These are phyloP conservation scores for Phytopythium delawarense DNA, from an alignment of 352 stramenopile genomes.

Conservation along the genomic window DNA sequence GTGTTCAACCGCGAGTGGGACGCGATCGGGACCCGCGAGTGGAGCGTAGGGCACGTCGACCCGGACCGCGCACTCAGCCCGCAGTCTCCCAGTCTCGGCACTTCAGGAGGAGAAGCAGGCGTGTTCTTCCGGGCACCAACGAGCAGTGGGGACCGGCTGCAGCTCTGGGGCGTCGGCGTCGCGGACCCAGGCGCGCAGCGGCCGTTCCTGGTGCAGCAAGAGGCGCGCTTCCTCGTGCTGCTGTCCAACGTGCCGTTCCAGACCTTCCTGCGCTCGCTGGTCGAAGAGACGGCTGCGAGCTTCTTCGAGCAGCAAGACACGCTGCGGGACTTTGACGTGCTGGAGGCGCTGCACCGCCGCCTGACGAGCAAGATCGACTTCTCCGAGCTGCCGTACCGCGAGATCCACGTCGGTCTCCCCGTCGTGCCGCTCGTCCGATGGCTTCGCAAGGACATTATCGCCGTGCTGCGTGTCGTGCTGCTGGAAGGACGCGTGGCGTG, in stretches of 20 bases:
- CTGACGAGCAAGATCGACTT: conserved; percentile 24
- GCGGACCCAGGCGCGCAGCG: conserved; percentile 29
- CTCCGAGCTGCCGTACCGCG: conserved; percentile 33
- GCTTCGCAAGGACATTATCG: conserved; percentile 53
- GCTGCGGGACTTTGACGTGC: conserved; percentile 13
- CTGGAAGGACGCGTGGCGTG: conserved; percentile 77
- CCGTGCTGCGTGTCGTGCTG: conserved; percentile 61
- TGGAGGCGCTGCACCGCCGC: conserved; percentile 28
- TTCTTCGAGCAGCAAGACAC: conserved; percentile 31
- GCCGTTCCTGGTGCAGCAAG: conserved; percentile 38
- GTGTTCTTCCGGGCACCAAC: conserved; percentile 51
- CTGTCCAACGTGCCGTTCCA: conserved; percentile 44
- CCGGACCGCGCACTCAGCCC: neutral
- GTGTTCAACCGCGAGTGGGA: conserved; percentile 68
- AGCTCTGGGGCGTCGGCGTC: conserved; percentile 45
- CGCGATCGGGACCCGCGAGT: conserved; percentile 29
- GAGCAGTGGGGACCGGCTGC: conserved; percentile 10
- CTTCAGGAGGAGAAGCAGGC: conserved; percentile 12
- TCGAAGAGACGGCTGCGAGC: conserved; percentile 21
- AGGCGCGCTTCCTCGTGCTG: conserved; percentile 47
- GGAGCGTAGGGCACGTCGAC: conserved; percentile 12
- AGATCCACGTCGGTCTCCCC: conserved; percentile 37
- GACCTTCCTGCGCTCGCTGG: conserved; percentile 27
- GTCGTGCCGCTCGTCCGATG: conserved; percentile 40
- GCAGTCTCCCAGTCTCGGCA: neutral